Evolutionary conservation across 768 basidiomycete species (phyloP).

Genomic region (Leccinum sublutescens): DNA sequence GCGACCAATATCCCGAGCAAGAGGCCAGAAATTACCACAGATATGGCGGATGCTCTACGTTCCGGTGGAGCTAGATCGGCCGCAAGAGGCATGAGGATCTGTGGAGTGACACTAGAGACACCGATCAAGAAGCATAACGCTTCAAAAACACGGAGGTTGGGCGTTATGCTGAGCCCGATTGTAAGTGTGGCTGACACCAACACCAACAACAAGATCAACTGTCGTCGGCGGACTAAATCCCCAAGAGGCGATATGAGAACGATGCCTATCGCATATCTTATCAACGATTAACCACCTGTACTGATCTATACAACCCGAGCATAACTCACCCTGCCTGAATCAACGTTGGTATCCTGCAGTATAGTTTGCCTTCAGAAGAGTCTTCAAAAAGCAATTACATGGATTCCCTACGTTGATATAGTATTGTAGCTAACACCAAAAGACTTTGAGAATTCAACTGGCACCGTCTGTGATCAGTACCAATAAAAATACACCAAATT

Average conservation of each 20-base stretch:
- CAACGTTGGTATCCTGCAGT: conserved; percentile 57
- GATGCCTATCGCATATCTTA: conserved; percentile 69
- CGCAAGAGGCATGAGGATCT: conserved; percentile 72
- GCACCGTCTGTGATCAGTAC: not conserved
- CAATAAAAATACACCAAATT: not conserved
- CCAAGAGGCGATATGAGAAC: conserved; percentile 79
- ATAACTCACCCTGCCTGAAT: conserved; percentile 60
- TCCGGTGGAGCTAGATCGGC: conserved; percentile 80
- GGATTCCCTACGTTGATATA: conserved; percentile 32
- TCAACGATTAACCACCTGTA: not conserved
- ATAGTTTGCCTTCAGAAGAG: not conserved
- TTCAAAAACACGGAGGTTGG: conserved; percentile 59
- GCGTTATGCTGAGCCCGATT: conserved; percentile 69
- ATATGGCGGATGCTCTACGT: conserved; percentile 70
- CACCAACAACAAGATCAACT: conserved; percentile 61
- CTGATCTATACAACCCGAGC: not conserved
- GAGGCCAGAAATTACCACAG: conserved; percentile 67
- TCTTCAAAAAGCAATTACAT: not conserved
- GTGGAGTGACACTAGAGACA: conserved; percentile 66
- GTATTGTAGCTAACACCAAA: conserved; percentile 38
- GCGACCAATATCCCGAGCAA: conserved; percentile 73
- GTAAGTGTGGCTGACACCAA: conserved; percentile 55
- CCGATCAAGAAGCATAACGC: conserved; percentile 71
- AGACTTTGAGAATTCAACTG: conserved; percentile 37
- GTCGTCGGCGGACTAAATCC: conserved; percentile 75